Conservation (phyloP, 2,329 filamentous ascomycete genomes). For the Penicillium sp. region DNA sequence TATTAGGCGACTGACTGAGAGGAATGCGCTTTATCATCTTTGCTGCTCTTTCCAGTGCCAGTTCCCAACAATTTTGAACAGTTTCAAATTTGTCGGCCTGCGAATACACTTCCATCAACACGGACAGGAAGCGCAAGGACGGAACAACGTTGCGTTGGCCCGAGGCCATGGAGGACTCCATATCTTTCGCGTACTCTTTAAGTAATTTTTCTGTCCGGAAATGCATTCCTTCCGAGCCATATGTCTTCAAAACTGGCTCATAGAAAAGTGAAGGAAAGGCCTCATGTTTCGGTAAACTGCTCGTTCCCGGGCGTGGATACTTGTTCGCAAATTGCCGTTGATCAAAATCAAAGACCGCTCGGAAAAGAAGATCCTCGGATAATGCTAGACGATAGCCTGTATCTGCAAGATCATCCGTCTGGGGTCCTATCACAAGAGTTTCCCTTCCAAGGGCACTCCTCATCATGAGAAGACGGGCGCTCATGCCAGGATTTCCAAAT, state of each 20-base stretch:
- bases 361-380: constrained; percentile 34
- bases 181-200: constrained; percentile 40
- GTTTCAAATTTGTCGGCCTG: constrained; percentile 55
- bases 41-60: constrained; percentile 44
- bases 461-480: constrained; percentile 34
- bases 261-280: constrained; percentile 51
- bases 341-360: constrained; percentile 36
- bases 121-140: constrained; percentile 55
- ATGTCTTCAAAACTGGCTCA: constrained; percentile 54
- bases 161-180: constrained; percentile 25
- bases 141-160: constrained; percentile 5
- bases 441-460: constrained; percentile 33
- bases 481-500: constrained; percentile 30
- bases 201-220: constrained; percentile 54
- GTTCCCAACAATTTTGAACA: constrained; percentile 64
- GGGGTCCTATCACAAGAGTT: constrained; percentile 16
- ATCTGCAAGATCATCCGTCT: constrained; percentile 11
- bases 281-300: constrained; percentile 33
- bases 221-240: constrained; percentile 46
- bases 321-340: constrained; percentile 41
- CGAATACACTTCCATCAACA: constrained; percentile 65
- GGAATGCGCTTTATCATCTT: background rate
- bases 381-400: constrained; percentile 24
- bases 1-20: background rate
- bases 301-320: constrained; percentile 34